Evolutionary conservation across 1,284 basidiomycete genomes (phyloP).

Genomic region (Leccinum holopus): DNA sequence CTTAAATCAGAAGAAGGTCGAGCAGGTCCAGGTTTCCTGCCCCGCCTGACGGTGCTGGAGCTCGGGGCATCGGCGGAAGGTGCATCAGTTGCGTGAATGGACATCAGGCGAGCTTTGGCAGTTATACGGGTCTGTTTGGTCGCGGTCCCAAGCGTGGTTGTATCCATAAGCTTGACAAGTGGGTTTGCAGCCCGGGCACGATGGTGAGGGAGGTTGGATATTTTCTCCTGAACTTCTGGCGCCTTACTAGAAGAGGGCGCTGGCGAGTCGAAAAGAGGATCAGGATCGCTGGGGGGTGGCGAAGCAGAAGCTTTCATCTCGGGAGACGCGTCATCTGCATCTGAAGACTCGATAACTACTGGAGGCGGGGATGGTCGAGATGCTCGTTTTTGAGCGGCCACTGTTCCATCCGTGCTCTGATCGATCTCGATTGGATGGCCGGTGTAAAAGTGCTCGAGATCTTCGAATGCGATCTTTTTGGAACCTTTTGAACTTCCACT

Average conservation of each 20-base stretch:
- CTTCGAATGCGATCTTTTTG: conserved; percentile 23
- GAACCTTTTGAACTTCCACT: conserved; percentile 3
- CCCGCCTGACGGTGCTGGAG: conserved; percentile 12
- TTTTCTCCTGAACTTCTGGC: conserved; percentile 7
- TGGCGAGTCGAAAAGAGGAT: conserved; percentile 36
- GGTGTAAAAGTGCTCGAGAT: conserved; percentile 33
- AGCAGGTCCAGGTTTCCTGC: conserved; percentile 48
- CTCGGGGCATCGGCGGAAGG: conserved; percentile 16
- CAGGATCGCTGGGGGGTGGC: conserved; percentile 14
- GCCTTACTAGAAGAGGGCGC: conserved; percentile 7
- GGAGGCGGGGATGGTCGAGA: conserved; percentile 2
- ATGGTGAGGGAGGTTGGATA: conserved; percentile 39
- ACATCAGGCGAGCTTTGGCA: conserved; percentile 45
- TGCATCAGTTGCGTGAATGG: conserved; percentile 7
- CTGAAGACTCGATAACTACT: background rate
- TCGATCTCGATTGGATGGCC: conserved; percentile 34
- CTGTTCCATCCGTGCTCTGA: conserved; percentile 22
- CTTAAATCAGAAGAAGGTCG: conserved; percentile 41
- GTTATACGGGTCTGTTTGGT: conserved; percentile 40
- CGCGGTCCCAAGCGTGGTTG: conserved; percentile 27
- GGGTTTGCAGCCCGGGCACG: conserved; percentile 50
- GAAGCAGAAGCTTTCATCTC: conserved; percentile 15
- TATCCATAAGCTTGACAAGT: conserved; percentile 49
- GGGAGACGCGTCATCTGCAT: background rate
- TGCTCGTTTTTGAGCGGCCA: conserved; percentile 1